Base-by-base conservation (phyloP, 2,329 filamentous ascomycete genomes). In the Kalaharituber pfeilii region DNA sequence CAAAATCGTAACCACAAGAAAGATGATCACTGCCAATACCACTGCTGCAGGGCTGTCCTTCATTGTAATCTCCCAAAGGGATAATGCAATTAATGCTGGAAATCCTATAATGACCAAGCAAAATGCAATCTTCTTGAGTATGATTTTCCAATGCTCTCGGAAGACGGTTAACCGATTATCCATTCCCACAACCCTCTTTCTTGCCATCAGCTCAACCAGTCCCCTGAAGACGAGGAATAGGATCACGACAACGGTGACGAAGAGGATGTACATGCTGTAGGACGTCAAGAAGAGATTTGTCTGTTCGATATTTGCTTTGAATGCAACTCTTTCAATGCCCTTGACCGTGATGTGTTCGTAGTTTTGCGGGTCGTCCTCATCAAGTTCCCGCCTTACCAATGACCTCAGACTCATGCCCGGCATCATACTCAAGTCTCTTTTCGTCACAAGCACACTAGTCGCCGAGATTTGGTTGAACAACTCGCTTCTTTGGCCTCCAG, bases 261-360 rank as follows among this genome's bases (percentile, higher is more conserved):
- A 85, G 66, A 91, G 73, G 65, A 86, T 78, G 71, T 94, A 94
- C 73, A 94, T 94, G 62, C 82, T 79, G 51, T 95, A 75, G 49
- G 86, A 86, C 1, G 88, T 95, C 72, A 94, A 75, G 74, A 95
- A 94, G 62, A 95, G 78, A 69, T 95, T 95, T 58, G 87, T 91
- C 2, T 79, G 74, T 69, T 95, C 88, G 58, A 95, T 94, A 54
- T 73, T 73, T 28, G 85, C 82, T 59, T 78, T 76, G 75, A 93
- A 95, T 25, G 86, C 86, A 42, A 94, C 87, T 68, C 88, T 81
- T 65, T 91, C 78, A 57, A 95, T 91, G 61, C 88, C 88, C 53
- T 77, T 69, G 55, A 75, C 61, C 18, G 65, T 66, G 33, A 47
- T 11, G 24, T 15, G 42, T 22, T 47, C 15, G 42, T 47, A 47